Base-by-base conservation (phyloP, 2,329 filamentous ascomycete species). In the Chaetomium olivaceum region DNA sequence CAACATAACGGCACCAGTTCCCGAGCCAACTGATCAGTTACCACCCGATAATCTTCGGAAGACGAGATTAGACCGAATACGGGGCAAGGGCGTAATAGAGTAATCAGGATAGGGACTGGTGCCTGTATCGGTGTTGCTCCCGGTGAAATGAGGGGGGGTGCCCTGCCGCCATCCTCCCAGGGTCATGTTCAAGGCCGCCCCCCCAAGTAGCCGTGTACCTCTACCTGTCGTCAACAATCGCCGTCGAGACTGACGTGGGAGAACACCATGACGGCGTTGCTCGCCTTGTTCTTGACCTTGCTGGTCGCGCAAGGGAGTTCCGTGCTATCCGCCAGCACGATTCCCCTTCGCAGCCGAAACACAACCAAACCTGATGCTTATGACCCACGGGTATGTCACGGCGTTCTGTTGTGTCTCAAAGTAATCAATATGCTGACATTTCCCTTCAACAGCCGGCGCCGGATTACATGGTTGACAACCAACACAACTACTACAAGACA, bases 391-490 rank as follows among this genome's bases (percentile, higher is more conserved):
- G 39, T 46, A 46, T 19, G 39, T 46, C 16, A n/a, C 1, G 8
- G 19, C 39, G n/a, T 19, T n/a, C 16, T 46, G 16, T 8, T 2
- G 12, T 46, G 39, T 46, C 16, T 1, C 7, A n/a, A 12, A n/a
- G 16, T 19, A 46, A 46, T 8, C n/a, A 19, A n/a, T n/a, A 46
- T 12, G 39, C 39, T 46, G 39, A 46, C 39, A n/a, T 46, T 1
- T 46, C 16, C n/a, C 39, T n/a, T 46, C 16, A n/a, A 46, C 4
- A 46, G 39, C 39, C 16, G 39, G 39, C 39, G 16, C 39, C 39
- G 16, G 11, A 11, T 1, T 59, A 59, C 57, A 59, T 59, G 43
- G 39, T 59, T 6, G 57, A 59, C 57, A 59, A 59, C 57, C 43
- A 31, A 23, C 39, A 50, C 16, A 59, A 50, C 25, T 33, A 50